Base-by-base conservation (phyloP, 495 filamentous ascomycete species). In the Talaromyces trachyspermus region DNA sequence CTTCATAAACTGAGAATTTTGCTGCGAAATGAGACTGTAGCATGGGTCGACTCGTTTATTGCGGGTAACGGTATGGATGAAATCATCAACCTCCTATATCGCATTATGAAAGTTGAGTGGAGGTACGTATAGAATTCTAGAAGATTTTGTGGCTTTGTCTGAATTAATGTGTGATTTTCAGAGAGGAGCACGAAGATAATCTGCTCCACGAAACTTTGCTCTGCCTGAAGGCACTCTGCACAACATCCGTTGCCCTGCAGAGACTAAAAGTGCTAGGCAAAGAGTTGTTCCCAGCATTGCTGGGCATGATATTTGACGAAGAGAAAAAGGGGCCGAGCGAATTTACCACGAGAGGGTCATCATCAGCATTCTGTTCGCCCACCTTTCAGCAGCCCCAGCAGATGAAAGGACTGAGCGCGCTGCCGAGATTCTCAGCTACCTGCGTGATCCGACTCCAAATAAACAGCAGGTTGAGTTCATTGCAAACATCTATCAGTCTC, bases 291-390 rank as follows among this genome's bases (percentile, higher is more conserved):
- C 91, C 92, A 12, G 85, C 85, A 4, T 70, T 98, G 42, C 65
- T 97, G 42, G 78, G 76, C 46, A 89, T 96, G 80, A 70, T 98
- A 25, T 98, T 96, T 55, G 91, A 95, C 58, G 86, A 95, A 22
- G 91, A 98, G 56, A 92, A 87, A 68, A 97, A 97, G 62, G 92
- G 92, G 0, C 92, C 92, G 0, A 89, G 84, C 72, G 92, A 98
- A 59, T 98, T 95, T 64, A 89, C 86, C 5, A 97, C 92, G 19
- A 81, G 92, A 27, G 78, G 78, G 85, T 98, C 53, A 85, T 97
- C 60, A 85, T 89, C 30, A 87, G 80, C 19, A 72, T 97, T 8
- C 61, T 98, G 2, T 88, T 91, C 59, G 90, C 86, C 2, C 88
- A 94, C 61, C 81, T 95, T 29, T 76, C 85, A 41, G 69, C 76